Conservation (phyloP, 2,329 filamentous ascomycete species). For the Colletotrichum echinochloae region DNA sequence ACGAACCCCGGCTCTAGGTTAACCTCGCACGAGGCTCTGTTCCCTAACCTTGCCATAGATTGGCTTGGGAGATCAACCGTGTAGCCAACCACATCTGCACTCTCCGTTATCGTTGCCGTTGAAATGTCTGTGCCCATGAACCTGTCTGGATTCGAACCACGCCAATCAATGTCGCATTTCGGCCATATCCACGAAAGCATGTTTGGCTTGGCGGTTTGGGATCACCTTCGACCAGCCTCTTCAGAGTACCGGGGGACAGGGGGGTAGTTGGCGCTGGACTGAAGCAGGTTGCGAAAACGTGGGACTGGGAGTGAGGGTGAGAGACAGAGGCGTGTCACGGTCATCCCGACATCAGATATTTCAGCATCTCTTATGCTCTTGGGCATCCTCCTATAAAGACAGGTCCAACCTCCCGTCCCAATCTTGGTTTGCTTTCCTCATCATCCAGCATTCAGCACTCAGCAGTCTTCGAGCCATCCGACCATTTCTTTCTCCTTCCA, state of each 20-base stretch:
- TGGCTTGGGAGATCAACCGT: not conserved
- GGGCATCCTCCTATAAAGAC: conserved; percentile 29
- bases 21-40: conserved; percentile 39
- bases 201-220: conserved; percentile 38
- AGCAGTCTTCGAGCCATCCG: conserved; percentile 25
- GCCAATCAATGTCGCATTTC: conserved; percentile 17
- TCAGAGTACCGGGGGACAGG: conserved; percentile 7
- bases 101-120: not conserved
- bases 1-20: conserved; percentile 20
- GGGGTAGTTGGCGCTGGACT: not conserved
- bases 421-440: no score
- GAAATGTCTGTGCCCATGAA: not conserved
- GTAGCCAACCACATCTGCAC: not conserved
- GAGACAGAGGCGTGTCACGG: conserved; percentile 11
- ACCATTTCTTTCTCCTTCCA: conserved; percentile 33
- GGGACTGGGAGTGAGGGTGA: not conserved
- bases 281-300: not conserved
- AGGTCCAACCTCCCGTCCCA: conserved; percentile 9
- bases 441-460: conserved; percentile 29
- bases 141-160: not conserved
- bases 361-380: not conserved
- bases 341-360: conserved; percentile 34
- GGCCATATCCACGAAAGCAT: conserved; percentile 12
- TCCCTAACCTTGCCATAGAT: conserved; percentile 13
- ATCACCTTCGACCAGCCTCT: conserved; percentile 3